Evolutionary conservation across 495 filamentous ascomycete species (phyloP).

Genomic region (Hypomontagnella submonticulosa): DNA sequence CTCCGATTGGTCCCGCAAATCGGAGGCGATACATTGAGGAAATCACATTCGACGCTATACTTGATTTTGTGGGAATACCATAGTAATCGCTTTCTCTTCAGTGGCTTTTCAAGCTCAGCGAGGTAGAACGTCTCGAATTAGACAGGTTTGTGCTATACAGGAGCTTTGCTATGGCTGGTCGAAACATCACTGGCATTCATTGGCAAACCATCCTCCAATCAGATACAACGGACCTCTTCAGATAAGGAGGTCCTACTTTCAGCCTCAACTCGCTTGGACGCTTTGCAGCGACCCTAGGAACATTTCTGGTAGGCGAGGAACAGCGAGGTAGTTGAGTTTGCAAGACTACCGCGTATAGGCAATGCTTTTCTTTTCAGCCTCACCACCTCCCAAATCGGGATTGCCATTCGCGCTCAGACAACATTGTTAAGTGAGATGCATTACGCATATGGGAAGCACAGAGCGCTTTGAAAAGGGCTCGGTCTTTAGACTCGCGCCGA

Average conservation of each 20-base stretch:
- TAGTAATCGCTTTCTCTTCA: neutral
- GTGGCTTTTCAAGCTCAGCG: constrained; percentile 1
- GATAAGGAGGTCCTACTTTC: constrained; percentile 35
- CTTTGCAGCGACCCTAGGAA: constrained; percentile 18
- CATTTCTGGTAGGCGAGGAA: neutral
- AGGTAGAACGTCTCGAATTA: neutral
- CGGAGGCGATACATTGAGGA: constrained; percentile 29
- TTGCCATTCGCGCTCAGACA: constrained; percentile 7
- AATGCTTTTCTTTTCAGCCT: neutral
- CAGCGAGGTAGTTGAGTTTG: neutral
- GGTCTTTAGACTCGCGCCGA: constrained; percentile 24
- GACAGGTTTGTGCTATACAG: neutral
- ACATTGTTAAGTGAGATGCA: neutral
- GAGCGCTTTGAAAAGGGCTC: constrained; percentile 22
- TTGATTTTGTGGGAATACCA: constrained; percentile 5
- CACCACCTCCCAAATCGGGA: constrained; percentile 2
- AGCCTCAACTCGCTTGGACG: constrained; percentile 39
- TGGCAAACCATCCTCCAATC: constrained; percentile 34
- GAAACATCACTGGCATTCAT: neutral
- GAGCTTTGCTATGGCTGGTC: constrained; percentile 7
- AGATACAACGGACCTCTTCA: constrained; percentile 15
- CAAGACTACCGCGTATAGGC: constrained; percentile 9
- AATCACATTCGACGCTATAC: constrained; percentile 25
- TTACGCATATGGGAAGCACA: constrained; percentile 20
- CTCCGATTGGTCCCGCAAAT: constrained; percentile 36